Conservation (phyloP, 2,329 filamentous ascomycete species). For the Colletotrichum chrysophilum region DNA sequence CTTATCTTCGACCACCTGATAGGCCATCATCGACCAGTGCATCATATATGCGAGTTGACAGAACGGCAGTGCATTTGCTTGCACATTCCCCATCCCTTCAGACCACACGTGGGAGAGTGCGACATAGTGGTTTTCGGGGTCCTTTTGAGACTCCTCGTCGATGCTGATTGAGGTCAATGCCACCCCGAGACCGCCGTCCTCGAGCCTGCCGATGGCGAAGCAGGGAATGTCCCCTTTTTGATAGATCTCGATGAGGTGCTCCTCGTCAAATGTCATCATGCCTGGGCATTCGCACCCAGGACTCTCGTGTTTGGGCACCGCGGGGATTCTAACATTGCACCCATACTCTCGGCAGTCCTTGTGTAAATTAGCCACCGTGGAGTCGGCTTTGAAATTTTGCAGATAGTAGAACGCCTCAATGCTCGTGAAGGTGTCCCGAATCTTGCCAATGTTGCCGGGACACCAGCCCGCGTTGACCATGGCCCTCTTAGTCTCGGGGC, state of each 20-base stretch:
- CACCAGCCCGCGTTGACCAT: conserved; percentile 1
- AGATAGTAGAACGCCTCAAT: conserved; percentile 1
- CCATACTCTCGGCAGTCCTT: background rate
- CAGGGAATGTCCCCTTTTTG: background rate
- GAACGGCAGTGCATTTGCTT: background rate
- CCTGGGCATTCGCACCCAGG: background rate
- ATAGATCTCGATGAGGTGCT: background rate
- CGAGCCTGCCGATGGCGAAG: background rate
- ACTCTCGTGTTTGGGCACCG: background rate
- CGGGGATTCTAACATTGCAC: background rate
- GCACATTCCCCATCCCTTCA: background rate
- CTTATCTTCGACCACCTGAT: background rate
- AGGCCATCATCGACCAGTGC: background rate
- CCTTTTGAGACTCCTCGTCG: background rate
- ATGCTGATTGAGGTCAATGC: background rate
- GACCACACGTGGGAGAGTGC: conserved; percentile 10
- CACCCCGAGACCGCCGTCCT: background rate
- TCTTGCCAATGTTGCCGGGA: background rate
- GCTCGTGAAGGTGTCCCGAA: background rate
- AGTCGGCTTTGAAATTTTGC: background rate
- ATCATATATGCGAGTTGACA: background rate
- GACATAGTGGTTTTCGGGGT: background rate
- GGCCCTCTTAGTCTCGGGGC: background rate
- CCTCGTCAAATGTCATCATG: background rate
- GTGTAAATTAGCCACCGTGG: background rate